Evolutionary conservation across 2,329 filamentous ascomycete species (phyloP).

Genomic region (Scedosporium aurantiacum): DNA sequence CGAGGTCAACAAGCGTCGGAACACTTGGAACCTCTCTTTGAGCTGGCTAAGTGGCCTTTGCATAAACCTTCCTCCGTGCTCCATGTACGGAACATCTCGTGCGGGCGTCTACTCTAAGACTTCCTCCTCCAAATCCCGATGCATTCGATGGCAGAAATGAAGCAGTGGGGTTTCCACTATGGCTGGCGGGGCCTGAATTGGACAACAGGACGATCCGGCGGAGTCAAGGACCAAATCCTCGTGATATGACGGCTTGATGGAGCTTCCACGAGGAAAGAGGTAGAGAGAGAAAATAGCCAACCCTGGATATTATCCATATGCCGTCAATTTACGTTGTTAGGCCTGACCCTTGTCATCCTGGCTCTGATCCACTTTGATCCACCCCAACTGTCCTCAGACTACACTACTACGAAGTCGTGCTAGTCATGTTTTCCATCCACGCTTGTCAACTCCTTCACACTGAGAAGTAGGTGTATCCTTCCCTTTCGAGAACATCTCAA

Average conservation of each 20-base stretch:
- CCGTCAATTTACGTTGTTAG: constrained; percentile 9
- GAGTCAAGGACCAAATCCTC: neutral
- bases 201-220: neutral
- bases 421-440: neutral
- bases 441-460: neutral
- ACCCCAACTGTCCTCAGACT: constrained; percentile 5
- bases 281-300: neutral
- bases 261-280: too few relatives aligned
- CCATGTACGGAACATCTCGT: too few relatives aligned
- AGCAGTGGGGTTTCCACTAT: neutral
- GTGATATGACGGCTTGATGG: neutral
- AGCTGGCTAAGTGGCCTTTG: too few relatives aligned
- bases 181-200: neutral
- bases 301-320: constrained; percentile 11
- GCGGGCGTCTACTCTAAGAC: too few relatives aligned
- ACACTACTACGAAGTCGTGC: neutral
- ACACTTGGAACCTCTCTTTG: too few relatives aligned
- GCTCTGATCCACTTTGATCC: constrained; percentile 9
- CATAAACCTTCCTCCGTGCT: too few relatives aligned
- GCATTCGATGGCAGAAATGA: neutral
- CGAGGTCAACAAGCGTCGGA: too few relatives aligned
- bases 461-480: neutral
- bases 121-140: too few relatives aligned
- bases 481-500: neutral
- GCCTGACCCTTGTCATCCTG: constrained; percentile 8